These are phyloP conservation scores for Talaromyces sp. DNA, from an alignment of 2,329 filamentous ascomycete genomes.

Conservation along the genomic window DNA sequence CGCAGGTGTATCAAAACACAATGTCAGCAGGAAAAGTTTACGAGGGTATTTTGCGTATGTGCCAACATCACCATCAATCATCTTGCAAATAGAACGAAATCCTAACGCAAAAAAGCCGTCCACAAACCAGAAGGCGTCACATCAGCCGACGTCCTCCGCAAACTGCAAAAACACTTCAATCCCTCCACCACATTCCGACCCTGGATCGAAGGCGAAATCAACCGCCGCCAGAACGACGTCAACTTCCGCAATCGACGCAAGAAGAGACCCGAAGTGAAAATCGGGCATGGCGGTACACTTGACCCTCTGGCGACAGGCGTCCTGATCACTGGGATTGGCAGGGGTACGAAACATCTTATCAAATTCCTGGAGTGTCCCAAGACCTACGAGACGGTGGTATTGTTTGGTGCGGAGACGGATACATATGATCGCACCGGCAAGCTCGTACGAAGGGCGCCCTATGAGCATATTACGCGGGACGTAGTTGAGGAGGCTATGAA, in stretches of 20 bases:
- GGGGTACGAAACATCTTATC: constrained; percentile 77
- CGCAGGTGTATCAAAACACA: constrained; percentile 31
- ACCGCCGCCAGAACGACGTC: constrained; percentile 55
- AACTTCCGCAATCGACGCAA: constrained; percentile 57
- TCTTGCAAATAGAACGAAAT: background rate
- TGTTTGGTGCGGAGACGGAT: constrained; percentile 91
- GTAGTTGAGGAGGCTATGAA: constrained; percentile 68
- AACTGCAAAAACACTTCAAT: constrained; percentile 81
- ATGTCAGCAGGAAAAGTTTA: constrained; percentile 51
- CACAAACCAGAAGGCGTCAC: constrained; percentile 86
- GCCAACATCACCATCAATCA: background rate
- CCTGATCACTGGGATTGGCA: constrained; percentile 81
- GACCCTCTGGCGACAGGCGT: constrained; percentile 93
- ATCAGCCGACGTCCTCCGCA: constrained; percentile 86
- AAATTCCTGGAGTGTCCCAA: constrained; percentile 86
- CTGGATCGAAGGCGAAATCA: constrained; percentile 64
- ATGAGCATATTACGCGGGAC: constrained; percentile 76
- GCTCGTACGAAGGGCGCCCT: constrained; percentile 69
- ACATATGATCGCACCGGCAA: constrained; percentile 87
- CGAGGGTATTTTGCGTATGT: constrained; percentile 61
- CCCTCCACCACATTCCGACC: constrained; percentile 75
- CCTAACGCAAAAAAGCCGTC: constrained; percentile 60
- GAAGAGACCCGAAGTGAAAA: constrained; percentile 72
- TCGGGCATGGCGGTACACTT: constrained; percentile 92
- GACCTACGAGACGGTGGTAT: constrained; percentile 80